Base-by-base conservation (phyloP, 352 stramenopile species). In the Pythium rishiriense region DNA sequence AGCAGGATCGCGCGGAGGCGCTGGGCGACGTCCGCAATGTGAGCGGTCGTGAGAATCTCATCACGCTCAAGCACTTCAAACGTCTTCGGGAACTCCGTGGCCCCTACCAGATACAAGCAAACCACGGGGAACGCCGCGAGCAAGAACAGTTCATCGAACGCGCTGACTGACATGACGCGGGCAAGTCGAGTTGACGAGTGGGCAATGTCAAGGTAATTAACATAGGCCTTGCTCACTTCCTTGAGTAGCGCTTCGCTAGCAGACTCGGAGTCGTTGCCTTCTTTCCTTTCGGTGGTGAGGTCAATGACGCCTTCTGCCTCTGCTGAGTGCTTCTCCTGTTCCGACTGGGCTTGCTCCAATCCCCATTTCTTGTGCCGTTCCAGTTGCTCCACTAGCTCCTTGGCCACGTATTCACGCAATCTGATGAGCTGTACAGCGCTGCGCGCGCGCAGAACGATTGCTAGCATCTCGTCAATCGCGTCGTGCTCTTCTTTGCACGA, bases 401-500 rank as follows among this genome's bases (percentile, higher is more conserved):
- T 29, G 5, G 15, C 41, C 11, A 62, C 52, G 37, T 57, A 65
- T 0, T 70, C 46, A 8, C 51, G 49, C 35, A 70, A 31, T 19
- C 64, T 25, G 8, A 50, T 47, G 6, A 65, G 22, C n/a, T 70
- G 72, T 19, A 89, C 69, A n/a, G 66, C 71, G 1, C 78, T 76
- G 24, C 81, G 65, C 0, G 81, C 79, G 22, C 75, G 26, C 24
- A 92, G 57, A 6, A 81, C 75, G 12, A 79, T 68, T 1, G 61
- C 69, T 10, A 94, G 71, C 85, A 94, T 91, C 19, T 88, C 77
- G 35, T 83, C 79, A 69, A 94, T 87, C 33, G 85, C 82, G 47
- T 91, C 83, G 49, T 94, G 85, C 12, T 94, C 83, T 69, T 94
- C 85, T 61, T 91, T 92, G 69, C 85, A 93, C 3, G 81, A 77